Evolutionary conservation across 164 flowering plant species (phyloP).

Genomic region (Akebia trifoliata): DNA sequence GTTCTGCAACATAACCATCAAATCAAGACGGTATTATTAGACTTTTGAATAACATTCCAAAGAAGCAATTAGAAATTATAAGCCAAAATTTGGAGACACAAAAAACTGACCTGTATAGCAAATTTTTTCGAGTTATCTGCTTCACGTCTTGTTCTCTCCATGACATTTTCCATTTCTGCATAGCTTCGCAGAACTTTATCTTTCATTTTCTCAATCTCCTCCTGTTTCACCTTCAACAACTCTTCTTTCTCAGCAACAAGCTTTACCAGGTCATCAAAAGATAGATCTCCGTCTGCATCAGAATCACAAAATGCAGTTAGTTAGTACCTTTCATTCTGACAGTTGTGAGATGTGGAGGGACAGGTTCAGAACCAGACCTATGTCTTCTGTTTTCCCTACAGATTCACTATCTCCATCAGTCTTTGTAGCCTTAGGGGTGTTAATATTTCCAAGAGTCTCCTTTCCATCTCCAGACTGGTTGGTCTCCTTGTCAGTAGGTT

Average conservation of each 20-base stretch:
- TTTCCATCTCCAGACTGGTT: conserved; percentile 29
- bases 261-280: conserved; percentile 68
- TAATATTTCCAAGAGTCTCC: conserved; percentile 5
- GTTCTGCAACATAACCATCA: too few species aligned
- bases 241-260: conserved; percentile 74
- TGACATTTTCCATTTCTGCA: conserved; percentile 87
- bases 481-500: conserved; percentile 43
- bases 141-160: conserved; percentile 75
- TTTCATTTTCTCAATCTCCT: conserved; percentile 58
- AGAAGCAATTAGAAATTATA: too few species aligned
- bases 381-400: conserved; percentile 27
- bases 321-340: conserved; percentile 33
- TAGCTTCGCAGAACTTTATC: conserved; percentile 70
- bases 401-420: conserved; percentile 19
- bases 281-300: conserved; percentile 60
- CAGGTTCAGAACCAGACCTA: conserved; percentile 40
- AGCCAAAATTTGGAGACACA: too few species aligned
- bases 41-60: too few species aligned
- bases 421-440: conserved; percentile 14
- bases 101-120: conserved; percentile 83
- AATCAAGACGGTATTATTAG: too few species aligned
- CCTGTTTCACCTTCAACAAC: conserved; percentile 45
- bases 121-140: conserved; percentile 81
- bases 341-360: conserved; percentile 17
- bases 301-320: conserved; percentile 62